Base-by-base conservation (phyloP, 345 rosid genomes). In the Rhodomyrtus tomentosa region DNA sequence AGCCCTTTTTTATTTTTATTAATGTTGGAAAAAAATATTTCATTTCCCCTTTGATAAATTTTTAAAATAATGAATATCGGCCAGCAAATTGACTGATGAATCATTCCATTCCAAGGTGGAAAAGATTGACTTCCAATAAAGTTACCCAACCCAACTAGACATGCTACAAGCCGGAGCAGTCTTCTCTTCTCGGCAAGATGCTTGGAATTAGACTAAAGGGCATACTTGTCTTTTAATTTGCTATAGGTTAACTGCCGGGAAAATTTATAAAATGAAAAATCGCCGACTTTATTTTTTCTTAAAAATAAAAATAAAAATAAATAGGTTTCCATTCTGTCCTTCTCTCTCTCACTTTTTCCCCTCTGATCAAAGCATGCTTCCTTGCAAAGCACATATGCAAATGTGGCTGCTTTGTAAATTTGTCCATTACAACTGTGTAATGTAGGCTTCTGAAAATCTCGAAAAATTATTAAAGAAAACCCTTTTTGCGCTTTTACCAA, bases 171-270 rank as follows among this genome's bases (percentile, higher is more conserved):
- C 13, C 2, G 68, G 12, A 56, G 29, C 4, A 0, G 18, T 56
- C 36, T 56, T 12, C 32, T n/a, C n/a, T n/a, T n/a, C n/a, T n/a
- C n/a, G n/a, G n/a, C 18, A 12, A 56, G 3, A 56, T 11, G 68
- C 68, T 56, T n/a, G 68, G 68, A 56, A n/a, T n/a, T 11, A 12
- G 36, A n/a, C 7, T n/a, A 5, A 13, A n/a, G 18, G 68, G 68
- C 68, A 56, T 56, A 25, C 1, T n/a, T 56, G 16, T n/a, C 68
- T n/a, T 56, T 56, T 56, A 5, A 11, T n/a, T 56, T 12, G 9
- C 3, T n/a, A n/a, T 5, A 12, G 68, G 12, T 1, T 2, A 4
- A n/a, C 18, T n/a, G 0, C 18, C 18, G 3, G 2, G 13, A 25
- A 55, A 25, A 25, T 25, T 25, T 10, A 55, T 12, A 25, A 25